Evolutionary conservation across 73 alveolate species (phyloP), one percentile per base, ranked within the genome.

Genomic region (Paramecium tetraurelia): DNA sequence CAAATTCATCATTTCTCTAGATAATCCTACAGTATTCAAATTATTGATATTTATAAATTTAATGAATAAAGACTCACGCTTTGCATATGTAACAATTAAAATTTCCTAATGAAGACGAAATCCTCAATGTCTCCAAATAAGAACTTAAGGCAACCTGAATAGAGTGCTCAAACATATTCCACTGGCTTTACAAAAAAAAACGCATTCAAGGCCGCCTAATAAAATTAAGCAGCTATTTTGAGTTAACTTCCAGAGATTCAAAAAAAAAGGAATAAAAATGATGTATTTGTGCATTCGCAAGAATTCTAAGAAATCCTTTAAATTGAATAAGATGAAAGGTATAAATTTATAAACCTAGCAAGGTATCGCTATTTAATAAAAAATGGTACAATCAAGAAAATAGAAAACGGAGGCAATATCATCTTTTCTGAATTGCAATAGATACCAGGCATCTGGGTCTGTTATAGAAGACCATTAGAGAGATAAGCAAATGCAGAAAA

Each of bases 361-460:
- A 88, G 98, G 50, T 95, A 95, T 94, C 85, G 95, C 58, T 96
- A 96, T 85, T 94, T 96, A 58, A 76, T 96, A 59, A 93, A 96
- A 77, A 93, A 95, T 71, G 98, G 98, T 7, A 95, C 93, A 90
- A 85, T 96, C 38, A 92, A 96, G 43, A 58, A 98, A 50, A 93
- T 93, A 22, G 98, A 96, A 85, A 94, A 94, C 22, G 92, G 95
- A 36, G 98, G 96, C 36, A 96, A 96, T 38, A 95, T 96, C 5
- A 89, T 96, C 33, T 96, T 95, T 93, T 96, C 96, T 46, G 98
- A 96, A 84, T 92, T 96, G 11, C 96, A 97, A 5, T 92, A 95
- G 80, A 88, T 96, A 41, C 95, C 97, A 86, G 97, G 96, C 22
- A 92, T 93, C 59, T 95, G 95, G 83, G 98, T 96, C 2, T 93